Conservation (phyloP, 495 filamentous ascomycete species). For the Endocarpon pusillum region DNA sequence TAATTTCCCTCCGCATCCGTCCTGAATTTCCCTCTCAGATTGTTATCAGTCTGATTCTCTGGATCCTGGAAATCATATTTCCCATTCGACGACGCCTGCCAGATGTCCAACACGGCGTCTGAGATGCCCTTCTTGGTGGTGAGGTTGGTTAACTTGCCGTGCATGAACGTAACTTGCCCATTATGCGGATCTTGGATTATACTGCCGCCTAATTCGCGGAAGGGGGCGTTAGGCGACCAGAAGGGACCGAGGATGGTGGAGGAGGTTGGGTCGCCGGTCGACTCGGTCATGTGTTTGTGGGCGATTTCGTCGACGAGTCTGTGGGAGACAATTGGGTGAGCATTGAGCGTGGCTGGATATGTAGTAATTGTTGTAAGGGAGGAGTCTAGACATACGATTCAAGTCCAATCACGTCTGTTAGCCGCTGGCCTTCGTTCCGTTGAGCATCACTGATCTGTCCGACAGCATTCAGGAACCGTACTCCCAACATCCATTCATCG, state of each 20-base stretch:
- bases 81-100: conserved; percentile 72
- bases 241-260: conserved; percentile 76
- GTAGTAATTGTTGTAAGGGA: conserved; percentile 1
- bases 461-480: conserved; percentile 40
- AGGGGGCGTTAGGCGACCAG: conserved; percentile 71
- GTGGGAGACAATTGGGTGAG: conserved; percentile 4
- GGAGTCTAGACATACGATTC: conserved; percentile 45
- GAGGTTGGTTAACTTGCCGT: conserved; percentile 56
- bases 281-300: conserved; percentile 59
- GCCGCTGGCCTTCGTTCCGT: conserved; percentile 60
- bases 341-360: conserved; percentile 1
- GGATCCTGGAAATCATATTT: conserved; percentile 85
- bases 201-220: conserved; percentile 49
- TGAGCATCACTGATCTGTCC: conserved; percentile 38
- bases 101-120: conserved; percentile 63
- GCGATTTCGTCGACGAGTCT: conserved; percentile 74
- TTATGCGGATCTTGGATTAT: conserved; percentile 53
- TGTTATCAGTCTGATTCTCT: conserved; percentile 58
- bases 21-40: conserved; percentile 70
- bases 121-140: conserved; percentile 53
- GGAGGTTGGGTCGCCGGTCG: conserved; percentile 54
- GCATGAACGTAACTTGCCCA: conserved; percentile 54
- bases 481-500: conserved; percentile 66
- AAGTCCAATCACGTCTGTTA: conserved; percentile 65
- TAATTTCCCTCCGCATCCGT: conserved; percentile 61